Conservation (phyloP, 257 asterid species). For the Asclepias syriaca region DNA sequence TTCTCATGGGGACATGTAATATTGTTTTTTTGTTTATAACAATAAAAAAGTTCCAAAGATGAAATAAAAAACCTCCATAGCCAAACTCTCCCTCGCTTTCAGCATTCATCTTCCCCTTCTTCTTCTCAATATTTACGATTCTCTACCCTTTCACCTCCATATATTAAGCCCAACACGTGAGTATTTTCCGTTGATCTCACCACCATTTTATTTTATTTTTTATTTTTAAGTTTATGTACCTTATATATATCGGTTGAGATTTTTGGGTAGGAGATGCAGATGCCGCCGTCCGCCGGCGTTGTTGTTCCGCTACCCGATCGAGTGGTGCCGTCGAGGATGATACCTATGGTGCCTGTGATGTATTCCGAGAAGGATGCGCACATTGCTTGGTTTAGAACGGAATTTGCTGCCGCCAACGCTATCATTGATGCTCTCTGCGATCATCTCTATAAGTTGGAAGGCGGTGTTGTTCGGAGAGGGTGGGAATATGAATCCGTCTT, state of each 20-base stretch:
- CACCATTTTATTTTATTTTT: too few species aligned
- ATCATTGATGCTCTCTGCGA: constrained; percentile 78
- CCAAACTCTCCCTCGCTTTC: constrained; percentile 49
- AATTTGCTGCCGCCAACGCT: constrained; percentile 97
- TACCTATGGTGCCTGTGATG: constrained; percentile 45
- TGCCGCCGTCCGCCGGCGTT: constrained; percentile 67
- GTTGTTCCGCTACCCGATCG: constrained; percentile 47
- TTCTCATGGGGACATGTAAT: neutral
- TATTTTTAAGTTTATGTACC: too few species aligned
- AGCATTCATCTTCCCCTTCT: constrained; percentile 26
- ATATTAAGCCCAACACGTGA: constrained; percentile 23
- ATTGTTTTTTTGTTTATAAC: neutral
- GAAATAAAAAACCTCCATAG: constrained; percentile 8
- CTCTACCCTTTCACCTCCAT: neutral
- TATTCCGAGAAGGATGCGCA: constrained; percentile 70
- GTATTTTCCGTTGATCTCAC: constrained; percentile 9
- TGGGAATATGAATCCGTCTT: constrained; percentile 63
- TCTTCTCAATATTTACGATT: neutral
- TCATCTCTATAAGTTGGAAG: constrained; percentile 72
- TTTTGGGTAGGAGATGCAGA: constrained; percentile 33
- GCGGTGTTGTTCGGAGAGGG: constrained; percentile 22
- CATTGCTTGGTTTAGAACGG: constrained; percentile 90
- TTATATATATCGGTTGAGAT: neutral
- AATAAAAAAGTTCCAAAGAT: too few species aligned
- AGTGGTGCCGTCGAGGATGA: constrained; percentile 28